phyloP scores from a whole-genome alignment of 805 yeast genomes.

The Saccharomycopsis synnaedendra region DNA sequence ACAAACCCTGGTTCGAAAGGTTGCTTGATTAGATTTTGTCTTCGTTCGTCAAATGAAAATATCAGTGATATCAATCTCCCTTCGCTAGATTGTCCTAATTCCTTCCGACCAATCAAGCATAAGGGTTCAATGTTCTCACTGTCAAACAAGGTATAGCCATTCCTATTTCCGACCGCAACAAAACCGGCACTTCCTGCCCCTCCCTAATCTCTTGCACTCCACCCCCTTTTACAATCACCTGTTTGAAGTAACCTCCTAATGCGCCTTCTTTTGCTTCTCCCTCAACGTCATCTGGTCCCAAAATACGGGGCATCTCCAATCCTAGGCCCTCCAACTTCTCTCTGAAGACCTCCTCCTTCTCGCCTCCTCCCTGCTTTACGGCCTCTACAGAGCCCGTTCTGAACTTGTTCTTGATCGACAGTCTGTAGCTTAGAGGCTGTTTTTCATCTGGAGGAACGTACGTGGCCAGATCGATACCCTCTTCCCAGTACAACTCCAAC shows the following conservation, averaged over 20 bases:
- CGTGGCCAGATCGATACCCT: constrained; percentile 84
- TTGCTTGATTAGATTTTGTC: too few species aligned
- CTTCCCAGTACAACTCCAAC: constrained; percentile 85
- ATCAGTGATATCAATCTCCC: too few species aligned
- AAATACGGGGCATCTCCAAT: constrained; percentile 35
- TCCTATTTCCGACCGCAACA: constrained; percentile 84
- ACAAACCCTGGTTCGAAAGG: too few species aligned
- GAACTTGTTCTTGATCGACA: constrained; percentile 67
- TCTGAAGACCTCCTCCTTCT: constrained; percentile 29
- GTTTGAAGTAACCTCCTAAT: constrained; percentile 46
- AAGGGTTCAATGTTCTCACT: constrained; percentile 86
- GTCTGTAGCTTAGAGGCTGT: constrained; percentile 63
- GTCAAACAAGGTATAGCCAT: constrained; percentile 94
- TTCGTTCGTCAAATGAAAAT: too few species aligned
- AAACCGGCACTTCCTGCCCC: constrained; percentile 67
- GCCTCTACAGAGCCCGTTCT: constrained; percentile 64
- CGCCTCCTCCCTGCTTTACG: constrained; percentile 41
- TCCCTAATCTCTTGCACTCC: constrained; percentile 76
- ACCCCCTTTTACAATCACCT: constrained; percentile 43
- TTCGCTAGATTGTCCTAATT: too few species aligned
- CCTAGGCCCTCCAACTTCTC: constrained; percentile 39
- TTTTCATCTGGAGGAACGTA: constrained; percentile 86
- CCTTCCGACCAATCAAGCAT: constrained; percentile 22
- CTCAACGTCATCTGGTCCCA: constrained; percentile 20
- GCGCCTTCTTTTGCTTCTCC: constrained; percentile 23